These are phyloP conservation scores for Fusarium nurragi DNA, from an alignment of 2,329 filamentous ascomycete genomes.

Conservation along the genomic window DNA sequence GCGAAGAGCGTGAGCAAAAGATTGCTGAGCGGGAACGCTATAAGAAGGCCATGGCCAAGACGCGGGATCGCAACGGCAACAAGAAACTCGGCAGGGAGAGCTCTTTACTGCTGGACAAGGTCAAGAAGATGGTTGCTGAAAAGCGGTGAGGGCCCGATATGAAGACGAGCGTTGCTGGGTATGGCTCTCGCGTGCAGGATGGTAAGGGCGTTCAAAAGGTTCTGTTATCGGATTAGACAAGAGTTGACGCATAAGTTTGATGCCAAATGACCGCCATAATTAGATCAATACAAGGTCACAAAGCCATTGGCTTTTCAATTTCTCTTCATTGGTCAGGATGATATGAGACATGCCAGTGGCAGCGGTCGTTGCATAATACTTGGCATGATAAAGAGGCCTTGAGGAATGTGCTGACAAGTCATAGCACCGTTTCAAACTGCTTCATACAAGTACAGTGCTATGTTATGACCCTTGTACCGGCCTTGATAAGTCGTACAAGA, in stretches of 20 bases:
- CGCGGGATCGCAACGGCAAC: conserved; percentile 78
- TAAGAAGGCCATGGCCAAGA: conserved; percentile 76
- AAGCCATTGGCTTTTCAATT: background rate
- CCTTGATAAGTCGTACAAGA: background rate
- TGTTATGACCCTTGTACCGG: background rate
- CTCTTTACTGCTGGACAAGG: conserved; percentile 77
- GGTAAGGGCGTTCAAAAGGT: conserved; percentile 25
- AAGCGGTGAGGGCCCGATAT: conserved; percentile 17
- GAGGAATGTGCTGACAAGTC: background rate
- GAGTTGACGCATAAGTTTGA: conserved; percentile 24
- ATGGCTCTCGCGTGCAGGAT: background rate
- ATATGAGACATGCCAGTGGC: background rate
- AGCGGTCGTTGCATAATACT: background rate
- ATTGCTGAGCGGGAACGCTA: conserved; percentile 72
- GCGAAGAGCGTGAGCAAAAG: conserved; percentile 72
- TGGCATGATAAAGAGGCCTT: background rate
- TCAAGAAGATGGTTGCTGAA: conserved; percentile 73
- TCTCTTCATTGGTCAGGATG: background rate
- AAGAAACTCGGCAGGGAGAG: conserved; percentile 86
- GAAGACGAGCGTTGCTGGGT: background rate
- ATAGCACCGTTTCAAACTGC: conserved; percentile 5
- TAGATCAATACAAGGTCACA: background rate
- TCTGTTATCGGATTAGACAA: conserved; percentile 31
- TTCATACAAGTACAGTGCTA: background rate
- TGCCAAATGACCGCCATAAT: conserved; percentile 19